A percentile compares a stretch with the other conserved stretches of the same genome.
Conservation (phyloP, 176 grass and related monocot species). For the Phyllostachys edulis region DNA sequence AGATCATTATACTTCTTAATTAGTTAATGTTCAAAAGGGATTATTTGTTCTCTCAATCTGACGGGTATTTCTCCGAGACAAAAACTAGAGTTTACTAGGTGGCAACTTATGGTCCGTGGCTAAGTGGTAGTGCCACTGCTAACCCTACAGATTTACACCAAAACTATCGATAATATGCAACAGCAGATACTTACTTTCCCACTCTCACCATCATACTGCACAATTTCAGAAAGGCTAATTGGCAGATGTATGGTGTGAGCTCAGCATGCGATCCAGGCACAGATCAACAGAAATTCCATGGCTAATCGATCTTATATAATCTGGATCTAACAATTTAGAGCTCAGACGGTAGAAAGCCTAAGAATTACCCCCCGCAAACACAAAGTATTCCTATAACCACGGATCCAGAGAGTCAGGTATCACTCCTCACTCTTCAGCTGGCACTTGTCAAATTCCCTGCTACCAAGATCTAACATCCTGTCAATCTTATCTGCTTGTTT, state of each 20-base stretch:
- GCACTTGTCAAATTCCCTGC: not conserved
- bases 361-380: not conserved
- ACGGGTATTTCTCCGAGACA: not conserved
- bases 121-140: not conserved
- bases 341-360: not conserved
- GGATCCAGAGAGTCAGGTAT: not conserved
- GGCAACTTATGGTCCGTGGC: not conserved
- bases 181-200: not conserved
- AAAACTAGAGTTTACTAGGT: not conserved
- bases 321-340: slow-evolving; percentile 32
- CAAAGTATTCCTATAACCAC: not conserved
- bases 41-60: not conserved
- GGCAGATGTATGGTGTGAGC: not conserved
- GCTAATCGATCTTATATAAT: not conserved
- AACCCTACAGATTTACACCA: slow-evolving; percentile 19
- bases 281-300: slow-evolving; percentile 31
- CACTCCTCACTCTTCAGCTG: not conserved
- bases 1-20: not conserved
- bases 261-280: not conserved
- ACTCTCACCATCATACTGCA: not conserved
- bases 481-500: not conserved
- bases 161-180: not conserved
- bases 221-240: not conserved
- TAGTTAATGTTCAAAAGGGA: not conserved
- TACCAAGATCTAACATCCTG: not conserved